These are phyloP conservation scores for Gossypium schwendimanii DNA, from an alignment of 441 rosid genomes.

Conservation along the genomic window DNA sequence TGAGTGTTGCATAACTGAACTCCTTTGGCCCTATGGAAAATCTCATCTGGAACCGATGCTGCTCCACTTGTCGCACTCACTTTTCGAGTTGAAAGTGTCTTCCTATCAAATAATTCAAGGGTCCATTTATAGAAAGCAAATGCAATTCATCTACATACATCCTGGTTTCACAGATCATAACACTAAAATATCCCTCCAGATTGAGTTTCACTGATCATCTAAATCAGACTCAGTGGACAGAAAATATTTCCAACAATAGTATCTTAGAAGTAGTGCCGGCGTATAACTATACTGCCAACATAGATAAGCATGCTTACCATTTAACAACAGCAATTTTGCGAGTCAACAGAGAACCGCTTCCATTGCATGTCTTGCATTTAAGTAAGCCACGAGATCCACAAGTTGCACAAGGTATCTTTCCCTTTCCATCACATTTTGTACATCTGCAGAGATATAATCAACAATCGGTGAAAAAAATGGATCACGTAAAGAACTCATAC, in stretches of 20 bases:
- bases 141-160: not conserved
- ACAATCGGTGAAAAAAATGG: not conserved
- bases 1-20: constrained; percentile 89
- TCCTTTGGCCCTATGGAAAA: constrained; percentile 86
- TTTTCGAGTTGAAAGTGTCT: constrained; percentile 68
- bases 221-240: not conserved
- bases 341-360: constrained; percentile 65
- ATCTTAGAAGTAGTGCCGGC: not conserved
- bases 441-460: constrained; percentile 42
- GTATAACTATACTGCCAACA: not conserved
- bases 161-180: not conserved
- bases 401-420: constrained; percentile 70
- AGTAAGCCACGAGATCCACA: constrained; percentile 80
- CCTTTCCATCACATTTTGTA: constrained; percentile 61
- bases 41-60: constrained; percentile 87
- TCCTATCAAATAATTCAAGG: constrained; percentile 37
- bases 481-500: not conserved
- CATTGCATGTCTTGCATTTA: constrained; percentile 59
- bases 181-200: not conserved
- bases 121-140: not conserved
- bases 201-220: not conserved
- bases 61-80: constrained; percentile 86
- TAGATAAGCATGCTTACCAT: constrained; percentile 39
- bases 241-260: not conserved
- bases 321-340: constrained; percentile 47